These are phyloP conservation scores for Raffaelea albimanens DNA, from an alignment of 2,329 filamentous ascomycete species.

Conservation along the genomic window DNA sequence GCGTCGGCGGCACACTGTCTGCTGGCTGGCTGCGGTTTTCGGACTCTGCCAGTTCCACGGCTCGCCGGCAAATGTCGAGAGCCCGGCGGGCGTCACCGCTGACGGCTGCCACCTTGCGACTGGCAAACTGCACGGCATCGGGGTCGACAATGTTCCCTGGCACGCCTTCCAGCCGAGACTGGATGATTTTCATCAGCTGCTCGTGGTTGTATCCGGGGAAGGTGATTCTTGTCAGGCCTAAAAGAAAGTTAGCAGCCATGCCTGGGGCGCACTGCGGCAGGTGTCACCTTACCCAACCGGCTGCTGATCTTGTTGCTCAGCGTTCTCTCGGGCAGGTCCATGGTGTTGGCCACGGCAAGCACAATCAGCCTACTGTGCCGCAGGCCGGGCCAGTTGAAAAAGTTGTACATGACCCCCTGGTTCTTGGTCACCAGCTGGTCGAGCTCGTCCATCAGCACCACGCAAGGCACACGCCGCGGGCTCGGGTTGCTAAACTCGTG, in stretches of 20 bases:
- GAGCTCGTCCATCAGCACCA: slow-evolving; percentile 96
- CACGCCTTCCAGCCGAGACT: slow-evolving; percentile 83
- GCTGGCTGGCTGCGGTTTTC: slow-evolving; percentile 29
- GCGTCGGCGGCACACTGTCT: slow-evolving; percentile 27
- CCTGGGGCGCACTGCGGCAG: too few relatives aligned
- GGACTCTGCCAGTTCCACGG: slow-evolving; percentile 87
- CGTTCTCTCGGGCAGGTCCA: slow-evolving; percentile 94
- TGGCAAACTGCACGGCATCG: slow-evolving; percentile 92
- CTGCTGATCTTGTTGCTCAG: slow-evolving; percentile 98
- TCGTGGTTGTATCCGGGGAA: slow-evolving; percentile 97
- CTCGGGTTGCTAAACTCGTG: slow-evolving; percentile 88
- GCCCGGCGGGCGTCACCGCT: slow-evolving; percentile 88
- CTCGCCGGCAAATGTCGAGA: slow-evolving; percentile 87
- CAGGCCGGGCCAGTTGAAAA: slow-evolving; percentile 97
- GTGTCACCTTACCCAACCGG: slow-evolving; percentile 58
- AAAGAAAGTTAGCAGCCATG: too few relatives aligned
- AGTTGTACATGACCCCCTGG: slow-evolving; percentile 99
- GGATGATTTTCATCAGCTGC: slow-evolving; percentile 94
- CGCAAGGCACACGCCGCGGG: slow-evolving; percentile 83
- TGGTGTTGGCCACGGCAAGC: slow-evolving; percentile 94
- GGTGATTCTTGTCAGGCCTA: slow-evolving; percentile 79
- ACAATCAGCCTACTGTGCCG: slow-evolving; percentile 90
- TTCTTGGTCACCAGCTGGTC: slow-evolving; percentile 97
- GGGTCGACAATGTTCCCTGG: slow-evolving; percentile 82
- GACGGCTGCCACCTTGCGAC: slow-evolving; percentile 91